Base-by-base conservation (phyloP, 2,329 filamentous ascomycete species). In the Hypocreales sp. region DNA sequence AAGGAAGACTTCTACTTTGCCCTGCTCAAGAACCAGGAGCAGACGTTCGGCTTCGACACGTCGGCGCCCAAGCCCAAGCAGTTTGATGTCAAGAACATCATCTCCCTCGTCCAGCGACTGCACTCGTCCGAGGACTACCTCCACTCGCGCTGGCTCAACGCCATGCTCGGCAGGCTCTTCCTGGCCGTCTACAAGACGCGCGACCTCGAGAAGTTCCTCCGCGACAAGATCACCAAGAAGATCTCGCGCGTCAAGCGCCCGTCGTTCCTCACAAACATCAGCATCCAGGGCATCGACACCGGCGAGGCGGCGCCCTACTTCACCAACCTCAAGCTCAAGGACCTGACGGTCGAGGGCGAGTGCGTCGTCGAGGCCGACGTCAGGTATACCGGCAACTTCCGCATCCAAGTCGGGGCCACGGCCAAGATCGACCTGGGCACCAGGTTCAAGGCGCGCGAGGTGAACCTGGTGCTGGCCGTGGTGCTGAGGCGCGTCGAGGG, bases 1-100 rank as follows among this genome's bases (percentile, higher is more conserved):
- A 98, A 98, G 51, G 90, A 98, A 51, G 90, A 98, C 48, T 95
- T 98, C 53, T 98, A 98, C 50, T 87, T 93, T 52, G 80, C 87
- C 9, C 61, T 98, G 40, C 61, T 98, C 21, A 74, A 76, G 41
- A 92, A 86, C 36, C 80, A 92, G 46, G 76, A 84, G 39, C 73
- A 77, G 40, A 67, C 68, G 11, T 62, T 71, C 31, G 62, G 64
- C 21, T 56, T 60, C 3, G 59, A 64, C 29, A 59, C 61, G 13
- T 35, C 39, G 4, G 67, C 73, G 1, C 83, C 84, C 0, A 64
- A 64, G 28, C 78, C 80, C 8, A 68, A 81, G 35, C 64, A 74
- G 10, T 92, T 92, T 41, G 79, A 92, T 17, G 71, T 83, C 11
- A 77, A 79, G 44, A 75, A 92, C 53, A 80, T 95, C 25, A 84